Base-by-base conservation (phyloP, 371 early-diverging fungal species). In the Fennellomyces sp. region DNA sequence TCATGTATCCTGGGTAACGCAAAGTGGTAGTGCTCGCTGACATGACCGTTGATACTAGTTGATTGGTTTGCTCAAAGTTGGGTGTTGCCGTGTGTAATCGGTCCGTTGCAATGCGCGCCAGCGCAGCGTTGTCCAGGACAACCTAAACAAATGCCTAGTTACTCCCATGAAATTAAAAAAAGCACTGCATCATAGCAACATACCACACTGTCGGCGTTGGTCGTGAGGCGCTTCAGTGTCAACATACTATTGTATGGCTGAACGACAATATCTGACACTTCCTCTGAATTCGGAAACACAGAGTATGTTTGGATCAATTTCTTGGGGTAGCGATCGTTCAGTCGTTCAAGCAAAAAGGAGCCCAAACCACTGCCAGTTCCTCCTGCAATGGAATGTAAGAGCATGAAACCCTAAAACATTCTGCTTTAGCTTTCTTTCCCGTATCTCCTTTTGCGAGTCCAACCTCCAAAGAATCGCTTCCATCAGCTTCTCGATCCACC, bases 171-270 rank as follows among this genome's bases (percentile, higher is more conserved):
- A n/a, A n/a, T n/a, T n/a, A n/a, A 7, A 19, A 3, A 13, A 5
- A 7, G 3, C 45, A 42, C 17, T 33, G 35, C 13, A 10, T 33
- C 17, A 17, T 49, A 29, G 36, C 29, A n/a, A 58, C 72, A 35
- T 78, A 89, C 94, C 41, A 99, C 98, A 67, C 94, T 92, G 73
- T 99, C 99, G 10, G 97, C 96, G 75, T 93, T 91, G 63, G 88
- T 80, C 1, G 93, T 92, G 61, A 99, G 72, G 48, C 99, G 76
- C 75, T 97, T 95, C 59, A 99, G 77, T 29, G 95, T 89, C 45
- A 99, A 81, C 76, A 99, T 83, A 26, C 98, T 96, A 82, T 99
- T 99, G 73, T 99, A 99, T 5, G 99, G 99, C 73, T 99, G 99
- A 19, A 99, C 99, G 15, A 99, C 99, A 17, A 99, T 97, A 74